Evolutionary conservation across 306 rosid species (phyloP), one percentile per base, ranked within the genome.

Genomic region (Lathyrus aphaca): DNA sequence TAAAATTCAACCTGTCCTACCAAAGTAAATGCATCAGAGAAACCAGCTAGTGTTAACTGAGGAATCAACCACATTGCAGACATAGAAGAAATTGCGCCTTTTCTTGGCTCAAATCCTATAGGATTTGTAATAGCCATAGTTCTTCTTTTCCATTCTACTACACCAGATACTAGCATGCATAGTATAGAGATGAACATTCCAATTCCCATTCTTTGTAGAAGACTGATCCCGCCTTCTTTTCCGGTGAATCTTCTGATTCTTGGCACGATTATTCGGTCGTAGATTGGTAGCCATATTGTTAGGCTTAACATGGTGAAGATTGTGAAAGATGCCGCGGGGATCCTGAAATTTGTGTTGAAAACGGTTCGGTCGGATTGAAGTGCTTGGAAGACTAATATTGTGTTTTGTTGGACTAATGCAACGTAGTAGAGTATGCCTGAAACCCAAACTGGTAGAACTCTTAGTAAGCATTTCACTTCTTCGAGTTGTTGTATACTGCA

Each of bases 401-500:
- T 88, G 37, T 75, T 62, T 40, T 85, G 94, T 69, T 90, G 98
- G 55, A 82, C 82, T 0, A 84, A 50, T 6, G 80, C 80, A 18
- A 82, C 19, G 13, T 77, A 43, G 81, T 56, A 88, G 15, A 88
- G 1, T 5, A 85, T 43, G 18, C 80, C 90, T 25, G 97, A 19
- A 4, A 78, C 3, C 96, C 96, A 93, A 60, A 90, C 81, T 10
- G 98, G 98, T 8, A 90, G 64, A 13, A 86, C 90, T 79, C 96
- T 90, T 19, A 84, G 0, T 51, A 88, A 23, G 79, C 96, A 87
- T 65, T 93, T 93, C 60, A 79, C 65, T 80, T 93, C 96, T 81
- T 93, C 98, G 74, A 93, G 94, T 78, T 93, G 94, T 74, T 93
- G 98, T 59, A 77, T 29, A n/a, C 83, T 74, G 78, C 94, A 85